Base-by-base conservation (phyloP, 371 early-diverging fungal genomes). In the Rhizopus arrhizus region DNA sequence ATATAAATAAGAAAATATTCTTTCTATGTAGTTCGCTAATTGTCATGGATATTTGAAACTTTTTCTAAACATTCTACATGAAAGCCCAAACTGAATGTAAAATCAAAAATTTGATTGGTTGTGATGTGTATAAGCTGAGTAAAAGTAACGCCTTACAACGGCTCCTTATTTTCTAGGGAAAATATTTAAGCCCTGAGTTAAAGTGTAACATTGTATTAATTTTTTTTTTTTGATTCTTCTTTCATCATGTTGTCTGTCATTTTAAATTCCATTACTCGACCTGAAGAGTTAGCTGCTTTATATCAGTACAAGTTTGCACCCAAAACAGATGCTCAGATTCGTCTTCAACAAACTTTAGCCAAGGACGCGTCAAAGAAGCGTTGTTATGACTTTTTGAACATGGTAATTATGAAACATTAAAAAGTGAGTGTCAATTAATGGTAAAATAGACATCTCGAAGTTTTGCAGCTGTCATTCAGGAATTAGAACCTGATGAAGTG, bases 401-500 rank as follows among this genome's bases (percentile, higher is more conserved):
- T 83, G 77, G 80, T 77, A 70, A 55, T 10, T 16, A 22, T n/a
- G 16, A 8, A 34, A 31, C 11, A 6, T 29, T 4, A 36, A 16
- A 35, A 33, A 47, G 13, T 34, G 36, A 15, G 29, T 22, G 15
- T 42, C 32, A 31, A 32, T 36, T 0, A 50, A 5, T 4, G 9
- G 45, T 42, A 43, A 15, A 41, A 5, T 68, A 80, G 76, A 97
- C 97, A 38, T 96, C 96, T 31, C 89, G 99, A 51, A 96, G 96
- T 57, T 98, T 98, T 74, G 91, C 96, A 28, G 88, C 93, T 34
- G 99, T 98, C 58, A 96, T 97, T 77, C 91, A 91, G 70, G 93
- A 92, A 62, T 84, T 98, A 47, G 89, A 95, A 74, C 48, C 48
- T 48, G 89, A 86, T 48, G 92, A 91, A 64, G 84, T 98, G 32